Conservation (phyloP, 257 asterid species). For the Handroanthus guayacan region DNA sequence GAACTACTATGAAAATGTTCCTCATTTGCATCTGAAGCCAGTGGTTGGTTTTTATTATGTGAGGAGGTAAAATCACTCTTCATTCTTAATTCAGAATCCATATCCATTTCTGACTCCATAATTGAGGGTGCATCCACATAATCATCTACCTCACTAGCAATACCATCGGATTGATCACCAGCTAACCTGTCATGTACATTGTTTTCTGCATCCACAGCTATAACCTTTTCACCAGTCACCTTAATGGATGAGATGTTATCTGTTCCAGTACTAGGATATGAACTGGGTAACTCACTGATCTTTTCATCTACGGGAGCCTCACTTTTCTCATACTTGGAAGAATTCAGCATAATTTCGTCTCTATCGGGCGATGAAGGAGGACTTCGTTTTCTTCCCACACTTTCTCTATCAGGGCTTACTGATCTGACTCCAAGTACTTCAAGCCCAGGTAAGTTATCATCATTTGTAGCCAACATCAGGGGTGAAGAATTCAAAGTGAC, state of each 20-base stretch:
- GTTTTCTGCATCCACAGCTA: slow-evolving; percentile 48
- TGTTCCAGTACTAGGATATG: slow-evolving; percentile 30
- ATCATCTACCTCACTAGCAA: slow-evolving; percentile 62
- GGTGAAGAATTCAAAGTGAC: slow-evolving; percentile 46
- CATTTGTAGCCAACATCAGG: slow-evolving; percentile 40
- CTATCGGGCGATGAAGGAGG: slow-evolving; percentile 45
- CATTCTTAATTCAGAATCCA: slow-evolving; percentile 58
- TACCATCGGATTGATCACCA: slow-evolving; percentile 58
- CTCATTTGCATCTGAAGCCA: slow-evolving; percentile 41
- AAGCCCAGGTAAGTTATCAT: slow-evolving; percentile 38
- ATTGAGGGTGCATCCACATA: slow-evolving; percentile 65
- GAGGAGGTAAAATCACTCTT: slow-evolving; percentile 44
- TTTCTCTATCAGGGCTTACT: slow-evolving; percentile 48
- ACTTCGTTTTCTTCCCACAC: slow-evolving; percentile 40
- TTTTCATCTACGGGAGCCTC: slow-evolving; percentile 42
- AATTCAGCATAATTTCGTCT: slow-evolving; percentile 39
- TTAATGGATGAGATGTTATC: slow-evolving; percentile 40
- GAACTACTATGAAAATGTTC: slow-evolving; percentile 47
- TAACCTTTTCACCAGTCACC: slow-evolving; percentile 45
- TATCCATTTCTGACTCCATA: slow-evolving; percentile 66
- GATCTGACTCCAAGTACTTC: slow-evolving; percentile 46
- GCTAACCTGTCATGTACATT: slow-evolving; percentile 39
- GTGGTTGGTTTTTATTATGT: slow-evolving; percentile 40
- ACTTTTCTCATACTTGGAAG: slow-evolving; percentile 35
- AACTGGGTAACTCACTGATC: slow-evolving; percentile 33